These are phyloP conservation scores for Aureobasidium vineae DNA, from an alignment of 2,329 filamentous ascomycete genomes.

Conservation along the genomic window DNA sequence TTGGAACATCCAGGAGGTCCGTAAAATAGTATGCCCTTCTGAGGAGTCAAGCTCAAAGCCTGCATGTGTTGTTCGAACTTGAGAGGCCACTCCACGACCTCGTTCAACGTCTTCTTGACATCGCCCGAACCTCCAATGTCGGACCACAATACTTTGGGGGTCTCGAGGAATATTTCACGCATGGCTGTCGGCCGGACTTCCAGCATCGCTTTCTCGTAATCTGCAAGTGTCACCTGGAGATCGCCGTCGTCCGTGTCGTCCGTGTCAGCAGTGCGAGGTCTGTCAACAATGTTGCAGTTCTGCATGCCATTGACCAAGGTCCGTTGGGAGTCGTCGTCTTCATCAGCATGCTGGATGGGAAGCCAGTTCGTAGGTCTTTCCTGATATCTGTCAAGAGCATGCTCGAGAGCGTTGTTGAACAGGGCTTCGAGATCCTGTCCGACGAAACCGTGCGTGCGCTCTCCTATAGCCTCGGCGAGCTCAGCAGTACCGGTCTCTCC, in stretches of 20 bases:
- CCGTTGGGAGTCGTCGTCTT: background rate
- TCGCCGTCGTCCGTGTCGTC: slow-evolving; percentile 15
- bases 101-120: slow-evolving; percentile 63
- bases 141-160: slow-evolving; percentile 78
- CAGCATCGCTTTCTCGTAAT: slow-evolving; percentile 65
- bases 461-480: slow-evolving; percentile 61
- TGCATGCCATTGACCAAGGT: slow-evolving; percentile 16
- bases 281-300: slow-evolving; percentile 1
- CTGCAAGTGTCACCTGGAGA: slow-evolving; percentile 40
- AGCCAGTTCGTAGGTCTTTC: slow-evolving; percentile 28
- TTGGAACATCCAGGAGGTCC: slow-evolving; percentile 94
- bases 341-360: background rate
- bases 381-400: slow-evolving; percentile 37
- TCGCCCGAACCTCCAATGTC: slow-evolving; percentile 83
- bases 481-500: slow-evolving; percentile 48
- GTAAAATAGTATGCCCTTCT: slow-evolving; percentile 84
- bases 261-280: background rate
- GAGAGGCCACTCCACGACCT: slow-evolving; percentile 59
- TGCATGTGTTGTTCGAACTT: slow-evolving; percentile 55
- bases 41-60: slow-evolving; percentile 56
- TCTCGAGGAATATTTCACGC: slow-evolving; percentile 84
- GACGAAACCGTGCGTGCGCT: slow-evolving; percentile 83
- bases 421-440: slow-evolving; percentile 71
- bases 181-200: slow-evolving; percentile 79
- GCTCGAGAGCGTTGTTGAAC: slow-evolving; percentile 53